Conservation (phyloP, 2,329 filamentous ascomycete species). For the Pseudopithomyces maydicus region DNA sequence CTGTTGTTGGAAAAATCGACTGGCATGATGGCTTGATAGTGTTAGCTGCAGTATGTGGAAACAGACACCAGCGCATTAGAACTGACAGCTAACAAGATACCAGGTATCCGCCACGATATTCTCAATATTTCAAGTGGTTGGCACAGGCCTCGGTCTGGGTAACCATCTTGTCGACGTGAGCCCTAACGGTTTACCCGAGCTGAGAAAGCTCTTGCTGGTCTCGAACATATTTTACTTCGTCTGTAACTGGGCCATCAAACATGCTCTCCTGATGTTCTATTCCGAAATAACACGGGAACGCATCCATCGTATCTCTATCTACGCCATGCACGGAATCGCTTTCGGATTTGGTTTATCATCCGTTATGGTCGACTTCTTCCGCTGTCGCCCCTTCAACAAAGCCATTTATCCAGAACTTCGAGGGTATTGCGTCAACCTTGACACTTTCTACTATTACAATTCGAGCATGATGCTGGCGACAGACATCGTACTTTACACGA, state of each 20-base stretch:
- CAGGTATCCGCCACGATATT: constrained; percentile 27
- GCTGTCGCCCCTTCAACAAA: constrained; percentile 43
- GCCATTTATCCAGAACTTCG: constrained; percentile 32
- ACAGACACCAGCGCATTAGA: neutral
- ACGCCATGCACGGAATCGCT: constrained; percentile 39
- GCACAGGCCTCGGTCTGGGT: constrained; percentile 30
- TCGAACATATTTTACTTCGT: constrained; percentile 44
- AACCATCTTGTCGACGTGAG: constrained; percentile 16
- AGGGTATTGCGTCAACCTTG: constrained; percentile 42
- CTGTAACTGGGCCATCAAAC: constrained; percentile 48
- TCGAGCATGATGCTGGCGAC: constrained; percentile 45
- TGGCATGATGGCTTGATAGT: constrained; percentile 38
- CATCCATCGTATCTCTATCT: constrained; percentile 31
- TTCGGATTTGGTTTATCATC: constrained; percentile 40
- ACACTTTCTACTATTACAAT: constrained; percentile 44
- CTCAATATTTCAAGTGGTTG: constrained; percentile 29
- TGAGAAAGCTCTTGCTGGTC: constrained; percentile 29
- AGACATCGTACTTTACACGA: constrained; percentile 44
- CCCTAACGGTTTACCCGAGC: constrained; percentile 11
- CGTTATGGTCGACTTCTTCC: constrained; percentile 42
- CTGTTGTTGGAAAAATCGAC: constrained; percentile 27
- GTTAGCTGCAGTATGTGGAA: constrained; percentile 22
- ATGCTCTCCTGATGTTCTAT: constrained; percentile 48
- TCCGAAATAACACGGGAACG: constrained; percentile 39
- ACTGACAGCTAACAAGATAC: neutral